phyloP scores from a whole-genome alignment of 176 grass and related monocot genomes.

The Panicum miliaceum region DNA sequence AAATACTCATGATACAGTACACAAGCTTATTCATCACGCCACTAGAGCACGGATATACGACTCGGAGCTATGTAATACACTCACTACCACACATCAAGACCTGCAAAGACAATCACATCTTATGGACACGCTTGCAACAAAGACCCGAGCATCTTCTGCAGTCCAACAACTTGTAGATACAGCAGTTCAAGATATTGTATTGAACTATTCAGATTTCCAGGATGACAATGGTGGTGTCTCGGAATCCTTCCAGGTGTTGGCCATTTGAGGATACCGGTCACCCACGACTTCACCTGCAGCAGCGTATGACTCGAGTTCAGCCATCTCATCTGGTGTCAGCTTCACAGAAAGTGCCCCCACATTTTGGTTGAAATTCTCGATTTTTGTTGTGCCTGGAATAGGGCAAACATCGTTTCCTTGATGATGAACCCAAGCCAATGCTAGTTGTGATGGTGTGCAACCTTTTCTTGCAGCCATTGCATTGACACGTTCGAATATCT shows the following conservation, averaged over 20 bases:
- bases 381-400: slow-evolving; percentile 66
- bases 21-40: no score
- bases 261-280: neutral
- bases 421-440: slow-evolving; percentile 64
- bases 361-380: slow-evolving; percentile 64
- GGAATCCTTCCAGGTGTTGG: slow-evolving; percentile 44
- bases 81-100: no score
- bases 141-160: no score
- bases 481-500: slow-evolving; percentile 48
- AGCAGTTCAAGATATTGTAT: neutral
- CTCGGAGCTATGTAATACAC: no score
- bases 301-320: slow-evolving; percentile 50
- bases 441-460: slow-evolving; percentile 61
- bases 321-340: slow-evolving; percentile 57
- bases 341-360: slow-evolving; percentile 46
- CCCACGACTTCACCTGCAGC: slow-evolving; percentile 28
- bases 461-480: slow-evolving; percentile 57
- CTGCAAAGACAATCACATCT: no score
- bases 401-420: slow-evolving; percentile 65
- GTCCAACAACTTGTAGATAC: neutral
- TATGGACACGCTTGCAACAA: no score
- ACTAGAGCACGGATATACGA: neutral
- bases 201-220: slow-evolving; percentile 32
- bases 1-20: no score
- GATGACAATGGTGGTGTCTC: slow-evolving; percentile 50